A percentile compares a stretch with the other conserved stretches of the same genome.
Evolutionary conservation across 2,329 filamentous ascomycete species (phyloP).

Genomic region (Ascochyta fabae): DNA sequence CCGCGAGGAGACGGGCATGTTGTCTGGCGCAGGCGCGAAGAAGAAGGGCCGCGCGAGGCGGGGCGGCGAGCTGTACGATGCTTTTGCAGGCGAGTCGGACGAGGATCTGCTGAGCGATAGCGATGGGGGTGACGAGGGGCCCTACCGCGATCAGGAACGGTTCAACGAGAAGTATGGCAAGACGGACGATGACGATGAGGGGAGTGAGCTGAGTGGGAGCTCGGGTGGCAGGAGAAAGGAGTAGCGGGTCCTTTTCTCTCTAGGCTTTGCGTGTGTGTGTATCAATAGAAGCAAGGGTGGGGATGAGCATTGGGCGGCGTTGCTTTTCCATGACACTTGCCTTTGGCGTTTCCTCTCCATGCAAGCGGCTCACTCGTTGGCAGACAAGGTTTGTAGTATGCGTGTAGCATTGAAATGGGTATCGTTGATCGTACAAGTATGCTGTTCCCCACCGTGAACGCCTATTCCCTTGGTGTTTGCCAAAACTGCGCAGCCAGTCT

Average conservation of each 20-base stretch:
- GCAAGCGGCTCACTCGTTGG: background rate
- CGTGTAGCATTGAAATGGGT: conserved; percentile 17
- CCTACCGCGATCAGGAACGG: conserved; percentile 42
- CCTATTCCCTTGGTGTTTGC: background rate
- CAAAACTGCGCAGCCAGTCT: background rate
- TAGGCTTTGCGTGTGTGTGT: too few relatives aligned
- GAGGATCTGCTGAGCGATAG: conserved; percentile 64
- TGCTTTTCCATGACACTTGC: background rate
- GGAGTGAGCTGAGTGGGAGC: conserved; percentile 19
- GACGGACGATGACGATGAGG: conserved; percentile 17
- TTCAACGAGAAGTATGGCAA: conserved; percentile 44
- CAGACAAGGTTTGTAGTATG: background rate
- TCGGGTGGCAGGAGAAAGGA: conserved; percentile 35
- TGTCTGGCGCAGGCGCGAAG: conserved; percentile 44
- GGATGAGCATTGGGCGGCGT: conserved; percentile 27
- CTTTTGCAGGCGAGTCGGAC: conserved; percentile 92
- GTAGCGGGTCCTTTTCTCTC: conserved; percentile 10
- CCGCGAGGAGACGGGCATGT: conserved; percentile 59
- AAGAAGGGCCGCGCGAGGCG: conserved; percentile 60
- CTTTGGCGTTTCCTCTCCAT: too few relatives aligned
- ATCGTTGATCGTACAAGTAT: conserved; percentile 13
- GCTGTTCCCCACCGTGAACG: conserved; percentile 13
- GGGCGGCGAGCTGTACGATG: conserved; percentile 94
- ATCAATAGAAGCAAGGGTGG: background rate
- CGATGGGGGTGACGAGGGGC: conserved; percentile 49